Evolutionary conservation across 129 eudicot species (phyloP).

Genomic region (Silybum marianum): DNA sequence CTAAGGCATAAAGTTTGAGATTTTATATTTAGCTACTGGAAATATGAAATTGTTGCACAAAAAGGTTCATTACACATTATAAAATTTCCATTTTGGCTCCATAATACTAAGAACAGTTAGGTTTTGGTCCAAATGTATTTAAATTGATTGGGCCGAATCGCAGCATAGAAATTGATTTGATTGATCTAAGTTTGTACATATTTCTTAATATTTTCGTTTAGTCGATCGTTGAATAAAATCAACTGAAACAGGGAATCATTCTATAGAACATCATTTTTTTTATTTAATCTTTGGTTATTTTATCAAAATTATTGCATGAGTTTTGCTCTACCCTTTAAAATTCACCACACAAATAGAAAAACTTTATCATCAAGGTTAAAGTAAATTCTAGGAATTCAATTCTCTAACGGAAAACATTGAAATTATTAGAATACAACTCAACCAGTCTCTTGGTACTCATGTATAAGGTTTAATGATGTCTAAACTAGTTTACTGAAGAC

Average conservation of each 20-base stretch:
- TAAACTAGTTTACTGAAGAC: background rate
- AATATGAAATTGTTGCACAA: background rate
- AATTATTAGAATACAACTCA: background rate
- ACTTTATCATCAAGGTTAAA: background rate
- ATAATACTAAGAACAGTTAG: background rate
- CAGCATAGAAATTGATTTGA: no score
- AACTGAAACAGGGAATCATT: no score
- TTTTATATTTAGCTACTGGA: background rate
- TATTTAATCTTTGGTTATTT: no score
- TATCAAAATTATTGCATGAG: no score
- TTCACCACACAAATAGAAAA: background rate
- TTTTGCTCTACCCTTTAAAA: no score
- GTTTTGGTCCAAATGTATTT: background rate
- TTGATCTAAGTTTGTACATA: no score
- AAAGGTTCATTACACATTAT: background rate
- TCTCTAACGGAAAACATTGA: background rate
- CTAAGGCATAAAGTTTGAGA: background rate
- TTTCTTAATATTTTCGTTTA: no score
- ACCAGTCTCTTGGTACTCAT: background rate
- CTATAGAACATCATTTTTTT: background rate
- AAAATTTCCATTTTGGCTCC: background rate
- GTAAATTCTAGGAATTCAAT: background rate
- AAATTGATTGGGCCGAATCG: no score
- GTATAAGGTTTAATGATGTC: background rate
- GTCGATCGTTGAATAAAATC: no score